phyloP scores from a whole-genome alignment of 306 rosid species.

The Glycine soja region DNA sequence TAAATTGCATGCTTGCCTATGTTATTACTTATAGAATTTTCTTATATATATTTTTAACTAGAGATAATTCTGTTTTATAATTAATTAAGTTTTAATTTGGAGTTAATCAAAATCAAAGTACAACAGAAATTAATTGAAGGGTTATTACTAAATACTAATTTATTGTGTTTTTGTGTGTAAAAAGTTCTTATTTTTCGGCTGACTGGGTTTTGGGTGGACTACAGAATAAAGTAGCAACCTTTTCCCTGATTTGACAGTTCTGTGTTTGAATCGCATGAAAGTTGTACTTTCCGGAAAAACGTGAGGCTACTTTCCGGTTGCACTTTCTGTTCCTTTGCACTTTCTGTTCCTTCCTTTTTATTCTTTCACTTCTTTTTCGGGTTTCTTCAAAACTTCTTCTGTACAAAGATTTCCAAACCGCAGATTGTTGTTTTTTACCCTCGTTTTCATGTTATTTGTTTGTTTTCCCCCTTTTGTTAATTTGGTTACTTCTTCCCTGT shows the following conservation, averaged over 20 bases:
- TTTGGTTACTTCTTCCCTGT: constrained; percentile 20
- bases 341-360: constrained; percentile 50
- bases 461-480: constrained; percentile 29
- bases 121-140: not conserved
- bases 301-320: constrained; percentile 54
- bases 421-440: constrained; percentile 36
- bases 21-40: too few relatives aligned
- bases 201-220: constrained; percentile 44
- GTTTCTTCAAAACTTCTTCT: constrained; percentile 25
- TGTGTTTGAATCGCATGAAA: constrained; percentile 50
- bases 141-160: not conserved
- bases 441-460: constrained; percentile 23
- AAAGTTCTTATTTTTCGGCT: constrained; percentile 38
- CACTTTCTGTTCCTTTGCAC: constrained; percentile 56
- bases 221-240: constrained; percentile 47
- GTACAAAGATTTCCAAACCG: constrained; percentile 43
- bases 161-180: not conserved
- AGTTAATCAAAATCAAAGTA: too few relatives aligned
- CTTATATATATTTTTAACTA: too few relatives aligned
- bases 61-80: too few relatives aligned
- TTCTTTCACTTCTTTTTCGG: constrained; percentile 39
- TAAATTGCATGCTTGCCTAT: constrained; percentile 24
- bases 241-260: constrained; percentile 70
- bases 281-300: constrained; percentile 66
- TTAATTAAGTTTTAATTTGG: too few relatives aligned